Percentiles rank a stretch among this genome's conserved stretches.
Conservation (phyloP, 192 early-diverging fungal species). For the Coemansia furcata region DNA sequence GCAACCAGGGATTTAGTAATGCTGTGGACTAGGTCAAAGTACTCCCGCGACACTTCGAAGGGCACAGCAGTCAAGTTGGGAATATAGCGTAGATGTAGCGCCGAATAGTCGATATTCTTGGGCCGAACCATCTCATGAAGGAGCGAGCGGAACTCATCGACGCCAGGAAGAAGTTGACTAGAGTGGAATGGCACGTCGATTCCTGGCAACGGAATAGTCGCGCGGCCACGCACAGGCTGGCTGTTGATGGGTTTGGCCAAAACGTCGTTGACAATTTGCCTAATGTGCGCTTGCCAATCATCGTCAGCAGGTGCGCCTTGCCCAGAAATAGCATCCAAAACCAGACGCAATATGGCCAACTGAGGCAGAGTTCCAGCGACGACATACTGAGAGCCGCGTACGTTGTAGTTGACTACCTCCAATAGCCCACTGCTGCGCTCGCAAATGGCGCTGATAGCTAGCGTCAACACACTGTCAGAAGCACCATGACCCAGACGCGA, state of each 20-base stretch:
- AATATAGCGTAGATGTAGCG: slow-evolving; percentile 77
- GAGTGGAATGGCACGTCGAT: slow-evolving; percentile 95
- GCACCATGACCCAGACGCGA: slow-evolving; percentile 74
- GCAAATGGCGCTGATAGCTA: slow-evolving; percentile 70
- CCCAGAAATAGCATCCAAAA: slow-evolving; percentile 80
- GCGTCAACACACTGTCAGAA: slow-evolving; percentile 66
- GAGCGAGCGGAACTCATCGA: slow-evolving; percentile 80
- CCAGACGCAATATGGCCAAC: slow-evolving; percentile 71
- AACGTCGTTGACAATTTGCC: slow-evolving; percentile 65
- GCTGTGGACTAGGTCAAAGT: slow-evolving; percentile 69
- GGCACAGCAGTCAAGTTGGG: slow-evolving; percentile 92
- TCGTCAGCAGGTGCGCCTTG: slow-evolving; percentile 63
- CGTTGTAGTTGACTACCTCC: slow-evolving; percentile 95
- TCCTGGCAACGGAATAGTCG: slow-evolving; percentile 83
- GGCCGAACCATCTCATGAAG: slow-evolving; percentile 75
- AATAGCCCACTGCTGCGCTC: slow-evolving; percentile 68
- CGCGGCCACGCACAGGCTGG: slow-evolving; percentile 71
- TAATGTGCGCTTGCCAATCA: slow-evolving; percentile 78
- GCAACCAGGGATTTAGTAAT: slow-evolving; percentile 68
- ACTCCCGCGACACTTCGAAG: slow-evolving; percentile 75
- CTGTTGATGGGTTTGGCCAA: slow-evolving; percentile 60
- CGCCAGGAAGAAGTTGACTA: slow-evolving; percentile 76
- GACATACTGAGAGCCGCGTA: slow-evolving; percentile 92
- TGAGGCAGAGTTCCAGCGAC: slow-evolving; percentile 76
- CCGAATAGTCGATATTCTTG: slow-evolving; percentile 62